Conservation (phyloP, 139 green algal species). For the Edaphochlamys debaryana region DNA sequence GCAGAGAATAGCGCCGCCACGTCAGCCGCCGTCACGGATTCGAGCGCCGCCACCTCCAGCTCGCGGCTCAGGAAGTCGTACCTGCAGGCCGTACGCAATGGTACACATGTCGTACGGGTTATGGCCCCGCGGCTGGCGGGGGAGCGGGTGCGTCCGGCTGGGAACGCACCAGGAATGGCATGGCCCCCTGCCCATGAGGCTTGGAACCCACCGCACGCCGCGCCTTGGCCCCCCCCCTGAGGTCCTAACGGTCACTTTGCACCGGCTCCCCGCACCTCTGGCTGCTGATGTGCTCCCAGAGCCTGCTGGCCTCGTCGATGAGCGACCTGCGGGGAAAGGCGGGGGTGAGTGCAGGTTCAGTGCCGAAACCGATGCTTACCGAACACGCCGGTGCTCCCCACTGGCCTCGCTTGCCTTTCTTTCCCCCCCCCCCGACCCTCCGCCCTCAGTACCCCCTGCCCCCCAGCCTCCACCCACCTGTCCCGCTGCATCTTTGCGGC, state of each 20-base stretch:
- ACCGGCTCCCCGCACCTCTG: conserved; percentile 55
- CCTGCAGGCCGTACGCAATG: too few relatives aligned
- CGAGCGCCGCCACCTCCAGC: conserved; percentile 66
- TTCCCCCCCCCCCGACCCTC: too few relatives aligned
- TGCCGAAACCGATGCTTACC: too few relatives aligned
- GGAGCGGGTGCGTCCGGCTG: not conserved
- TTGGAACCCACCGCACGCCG: too few relatives aligned
- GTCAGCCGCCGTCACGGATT: conserved; percentile 47
- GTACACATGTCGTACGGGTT: not conserved
- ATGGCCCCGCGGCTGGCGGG: not conserved
- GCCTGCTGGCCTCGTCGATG: conserved; percentile 81
- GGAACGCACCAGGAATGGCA: too few relatives aligned
- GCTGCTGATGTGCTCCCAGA: conserved; percentile 84
- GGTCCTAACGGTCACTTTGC: not conserved
- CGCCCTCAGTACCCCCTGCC: too few relatives aligned
- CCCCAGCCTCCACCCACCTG: conserved; percentile 66
- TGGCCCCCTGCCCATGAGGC: too few relatives aligned
- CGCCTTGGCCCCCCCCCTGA: too few relatives aligned
- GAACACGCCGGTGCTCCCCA: too few relatives aligned
- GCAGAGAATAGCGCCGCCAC: conserved; percentile 20
- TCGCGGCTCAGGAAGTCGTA: conserved; percentile 75
- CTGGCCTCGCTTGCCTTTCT: too few relatives aligned
- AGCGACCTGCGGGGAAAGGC: too few relatives aligned
- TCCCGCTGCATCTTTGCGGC: conserved; percentile 83
- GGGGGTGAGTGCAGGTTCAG: too few relatives aligned